Conservation (phyloP, 2,329 filamentous ascomycete genomes). For the Clonostachys rhizophaga region DNA sequence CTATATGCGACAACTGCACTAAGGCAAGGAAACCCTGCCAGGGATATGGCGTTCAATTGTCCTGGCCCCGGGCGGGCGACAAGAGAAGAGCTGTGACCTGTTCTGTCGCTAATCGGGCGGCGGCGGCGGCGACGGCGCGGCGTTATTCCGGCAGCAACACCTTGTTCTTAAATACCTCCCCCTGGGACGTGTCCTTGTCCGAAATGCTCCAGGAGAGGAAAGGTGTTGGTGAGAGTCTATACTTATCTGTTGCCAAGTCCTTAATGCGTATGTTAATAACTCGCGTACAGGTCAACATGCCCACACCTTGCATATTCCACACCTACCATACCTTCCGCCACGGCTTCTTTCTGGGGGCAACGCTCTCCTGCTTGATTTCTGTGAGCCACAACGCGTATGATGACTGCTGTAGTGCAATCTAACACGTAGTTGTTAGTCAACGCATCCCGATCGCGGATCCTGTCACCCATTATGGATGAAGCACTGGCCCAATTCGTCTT, state of each 20-base stretch:
- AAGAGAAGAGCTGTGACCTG: conserved; percentile 2
- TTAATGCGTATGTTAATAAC: not conserved
- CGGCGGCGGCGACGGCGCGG: not conserved
- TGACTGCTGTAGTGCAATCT: not conserved
- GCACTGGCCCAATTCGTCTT: conserved; percentile 3
- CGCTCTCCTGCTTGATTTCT: not conserved
- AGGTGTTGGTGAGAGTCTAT: not conserved
- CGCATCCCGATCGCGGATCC: conserved; percentile 1
- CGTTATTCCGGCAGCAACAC: not conserved
- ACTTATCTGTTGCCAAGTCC: not conserved
- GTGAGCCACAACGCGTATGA: not conserved
- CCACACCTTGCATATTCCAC: not conserved
- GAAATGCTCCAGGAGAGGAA: not conserved
- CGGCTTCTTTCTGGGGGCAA: not conserved
- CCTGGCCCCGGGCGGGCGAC: conserved; percentile 4
- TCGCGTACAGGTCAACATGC: not conserved
- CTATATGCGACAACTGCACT: conserved; percentile 3
- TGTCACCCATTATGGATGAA: conserved; percentile 4
- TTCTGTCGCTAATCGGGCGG: not conserved
- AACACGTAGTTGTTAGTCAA: not conserved
- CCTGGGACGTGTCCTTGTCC: not conserved
- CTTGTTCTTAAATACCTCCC: not conserved
- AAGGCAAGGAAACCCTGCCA: conserved; percentile 1
- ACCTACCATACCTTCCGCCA: not conserved
- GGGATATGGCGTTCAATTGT: conserved; percentile 5